Percentiles rank a stretch among this genome's conserved stretches.
Conservation (phyloP, 2,329 filamentous ascomycete genomes). For the Didymella segeticola region DNA sequence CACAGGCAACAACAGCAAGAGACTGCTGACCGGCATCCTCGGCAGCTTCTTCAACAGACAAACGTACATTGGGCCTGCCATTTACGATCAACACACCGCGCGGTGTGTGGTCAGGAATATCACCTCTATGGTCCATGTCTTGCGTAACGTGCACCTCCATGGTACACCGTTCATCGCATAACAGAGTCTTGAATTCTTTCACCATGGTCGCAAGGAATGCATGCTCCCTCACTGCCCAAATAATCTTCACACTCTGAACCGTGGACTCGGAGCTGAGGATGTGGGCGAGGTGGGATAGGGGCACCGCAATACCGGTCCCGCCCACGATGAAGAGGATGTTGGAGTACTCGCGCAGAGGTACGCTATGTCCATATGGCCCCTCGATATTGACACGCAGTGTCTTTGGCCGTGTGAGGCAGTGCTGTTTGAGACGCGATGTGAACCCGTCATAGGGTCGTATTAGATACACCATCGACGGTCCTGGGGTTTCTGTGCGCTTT, state of each 20-base stretch:
- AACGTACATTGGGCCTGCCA: constrained; percentile 50
- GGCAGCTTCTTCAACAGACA: constrained; percentile 44
- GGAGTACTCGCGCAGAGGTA: constrained; percentile 52
- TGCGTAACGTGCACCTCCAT: constrained; percentile 39
- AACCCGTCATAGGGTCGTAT: constrained; percentile 60
- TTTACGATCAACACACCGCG: constrained; percentile 36
- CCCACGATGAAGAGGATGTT: constrained; percentile 47
- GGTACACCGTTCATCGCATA: constrained; percentile 35
- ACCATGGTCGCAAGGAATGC: constrained; percentile 36
- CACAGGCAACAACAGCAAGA: constrained; percentile 54
- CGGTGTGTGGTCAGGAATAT: constrained; percentile 21
- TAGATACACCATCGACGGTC: constrained; percentile 52
- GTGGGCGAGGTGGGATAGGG: constrained; percentile 37
- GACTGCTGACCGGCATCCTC: constrained; percentile 34
- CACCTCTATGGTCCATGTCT: constrained; percentile 32
- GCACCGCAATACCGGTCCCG: constrained; percentile 45
- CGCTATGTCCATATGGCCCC: constrained; percentile 57
- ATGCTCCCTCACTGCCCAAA: constrained; percentile 45
- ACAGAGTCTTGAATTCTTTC: constrained; percentile 26
- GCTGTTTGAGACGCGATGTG: constrained; percentile 53
- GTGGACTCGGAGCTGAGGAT: constrained; percentile 25
- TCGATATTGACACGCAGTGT: constrained; percentile 55
- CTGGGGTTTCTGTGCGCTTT: neutral
- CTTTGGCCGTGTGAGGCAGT: constrained; percentile 29
- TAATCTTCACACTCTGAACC: constrained; percentile 33